A percentile compares a stretch with the other conserved stretches of the same genome.
Conservation (phyloP, 2,329 filamentous ascomycete species). For the Leptographium procerum region DNA sequence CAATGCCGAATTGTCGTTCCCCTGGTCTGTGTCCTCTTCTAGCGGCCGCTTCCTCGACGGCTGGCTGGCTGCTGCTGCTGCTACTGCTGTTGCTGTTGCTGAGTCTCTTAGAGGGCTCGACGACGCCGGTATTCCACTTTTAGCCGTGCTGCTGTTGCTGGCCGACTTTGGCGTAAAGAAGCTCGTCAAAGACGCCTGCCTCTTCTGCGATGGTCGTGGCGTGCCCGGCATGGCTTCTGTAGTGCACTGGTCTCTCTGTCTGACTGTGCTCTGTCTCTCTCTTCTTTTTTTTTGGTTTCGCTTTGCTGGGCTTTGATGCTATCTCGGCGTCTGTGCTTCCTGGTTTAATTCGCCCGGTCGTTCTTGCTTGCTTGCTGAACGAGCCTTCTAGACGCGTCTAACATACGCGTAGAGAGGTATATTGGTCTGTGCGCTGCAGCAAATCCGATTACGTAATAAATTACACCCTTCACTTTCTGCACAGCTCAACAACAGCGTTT, state of each 20-base stretch:
- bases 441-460: too few species aligned
- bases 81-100: slow-evolving; percentile 15
- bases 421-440: neutral
- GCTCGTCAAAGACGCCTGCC: slow-evolving; percentile 73
- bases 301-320: too few species aligned
- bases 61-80: slow-evolving; percentile 14
- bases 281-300: neutral
- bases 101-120: slow-evolving; percentile 12
- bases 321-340: too few species aligned
- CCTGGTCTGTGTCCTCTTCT: slow-evolving; percentile 33
- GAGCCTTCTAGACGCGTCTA: too few species aligned
- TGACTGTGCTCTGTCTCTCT: too few species aligned
- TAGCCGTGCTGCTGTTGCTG: slow-evolving; percentile 18
- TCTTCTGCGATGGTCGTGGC: slow-evolving; percentile 40
- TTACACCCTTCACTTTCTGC: too few species aligned
- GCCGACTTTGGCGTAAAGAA: slow-evolving; percentile 62
- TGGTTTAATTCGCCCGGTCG: too few species aligned
- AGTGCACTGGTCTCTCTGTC: neutral
- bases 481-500: too few species aligned
- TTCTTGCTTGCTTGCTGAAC: too few species aligned
- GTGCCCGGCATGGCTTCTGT: slow-evolving; percentile 23
- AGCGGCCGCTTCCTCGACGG: slow-evolving; percentile 38
- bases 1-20: slow-evolving; percentile 17
- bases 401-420: neutral
- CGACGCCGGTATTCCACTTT: slow-evolving; percentile 14